Evolutionary conservation across 2,329 filamentous ascomycete genomes (phyloP).

Genomic region (Botrytis squamosa): DNA sequence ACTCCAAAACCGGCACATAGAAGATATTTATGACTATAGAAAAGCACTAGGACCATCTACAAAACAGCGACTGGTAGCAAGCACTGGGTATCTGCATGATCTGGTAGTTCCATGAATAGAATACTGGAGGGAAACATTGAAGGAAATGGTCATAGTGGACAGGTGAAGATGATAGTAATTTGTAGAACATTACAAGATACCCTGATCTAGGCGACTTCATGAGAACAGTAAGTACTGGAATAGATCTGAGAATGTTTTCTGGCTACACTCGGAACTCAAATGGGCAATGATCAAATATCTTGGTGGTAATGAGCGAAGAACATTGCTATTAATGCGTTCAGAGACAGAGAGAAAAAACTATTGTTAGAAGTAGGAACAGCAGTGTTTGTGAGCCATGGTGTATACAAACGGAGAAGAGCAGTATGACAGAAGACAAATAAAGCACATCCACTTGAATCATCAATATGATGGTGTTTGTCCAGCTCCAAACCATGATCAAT

Average conservation of each 20-base stretch:
- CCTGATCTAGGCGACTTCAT: neutral
- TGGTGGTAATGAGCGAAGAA: neutral
- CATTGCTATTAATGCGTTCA: neutral
- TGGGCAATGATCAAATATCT: neutral
- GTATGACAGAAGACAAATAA: neutral
- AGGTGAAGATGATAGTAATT: neutral
- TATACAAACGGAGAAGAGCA: neutral
- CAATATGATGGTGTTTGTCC: neutral
- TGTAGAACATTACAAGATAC: neutral
- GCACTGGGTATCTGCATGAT: neutral
- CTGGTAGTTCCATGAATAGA: neutral
- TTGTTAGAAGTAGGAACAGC: neutral
- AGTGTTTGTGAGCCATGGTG: neutral
- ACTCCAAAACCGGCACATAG: neutral
- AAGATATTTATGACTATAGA: neutral
- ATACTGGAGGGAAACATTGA: neutral
- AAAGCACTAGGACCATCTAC: neutral
- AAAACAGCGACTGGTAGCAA: neutral
- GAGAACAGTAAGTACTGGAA: neutral
- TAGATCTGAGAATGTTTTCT: neutral
- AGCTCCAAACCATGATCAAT: neutral
- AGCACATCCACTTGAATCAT: neutral
- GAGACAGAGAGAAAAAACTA: neutral
- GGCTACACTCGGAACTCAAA: neutral
- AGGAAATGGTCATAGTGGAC: neutral